A percentile compares a stretch with the other conserved stretches of the same genome.
These are phyloP conservation scores for Bondarzewia mesenterica DNA, from an alignment of 1,284 basidiomycete species.

Conservation along the genomic window DNA sequence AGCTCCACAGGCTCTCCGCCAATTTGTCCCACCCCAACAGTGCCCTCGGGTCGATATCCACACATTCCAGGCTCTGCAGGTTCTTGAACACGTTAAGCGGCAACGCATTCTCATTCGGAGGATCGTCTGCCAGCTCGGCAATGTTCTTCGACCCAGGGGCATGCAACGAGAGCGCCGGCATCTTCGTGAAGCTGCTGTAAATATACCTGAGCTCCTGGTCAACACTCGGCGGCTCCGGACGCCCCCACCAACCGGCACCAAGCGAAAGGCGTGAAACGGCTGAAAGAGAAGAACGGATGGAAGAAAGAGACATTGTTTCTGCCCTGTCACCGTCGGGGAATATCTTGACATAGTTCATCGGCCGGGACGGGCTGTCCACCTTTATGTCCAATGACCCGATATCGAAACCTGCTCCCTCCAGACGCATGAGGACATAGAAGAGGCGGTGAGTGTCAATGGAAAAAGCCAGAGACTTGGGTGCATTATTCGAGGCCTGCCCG, in stretches of 20 bases:
- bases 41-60: slow-evolving; percentile 76
- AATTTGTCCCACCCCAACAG: slow-evolving; percentile 84
- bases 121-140: slow-evolving; percentile 62
- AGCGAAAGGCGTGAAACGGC: slow-evolving; percentile 71
- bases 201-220: slow-evolving; percentile 78
- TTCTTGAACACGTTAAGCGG: slow-evolving; percentile 84
- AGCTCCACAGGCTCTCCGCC: slow-evolving; percentile 60
- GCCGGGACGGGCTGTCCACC: slow-evolving; percentile 61
- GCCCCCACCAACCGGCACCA: slow-evolving; percentile 62
- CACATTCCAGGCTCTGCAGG: slow-evolving; percentile 63
- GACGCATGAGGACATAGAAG: slow-evolving; percentile 81
- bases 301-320: slow-evolving; percentile 72
- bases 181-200: slow-evolving; percentile 82
- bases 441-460: slow-evolving; percentile 76
- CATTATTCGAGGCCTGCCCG: slow-evolving; percentile 20
- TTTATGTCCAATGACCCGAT: slow-evolving; percentile 79
- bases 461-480: slow-evolving; percentile 51
- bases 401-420: slow-evolving; percentile 70
- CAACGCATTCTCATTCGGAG: slow-evolving; percentile 67
- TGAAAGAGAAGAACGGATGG: slow-evolving; percentile 72
- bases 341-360: slow-evolving; percentile 66
- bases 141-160: slow-evolving; percentile 59
- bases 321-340: slow-evolving; percentile 51
- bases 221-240: slow-evolving; percentile 45
- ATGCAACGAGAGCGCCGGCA: slow-evolving; percentile 67